Evolutionary conservation across 2,329 filamentous ascomycete species (phyloP), one percentile per base, ranked within the genome.

Genomic region (Venturia oleaginea): DNA sequence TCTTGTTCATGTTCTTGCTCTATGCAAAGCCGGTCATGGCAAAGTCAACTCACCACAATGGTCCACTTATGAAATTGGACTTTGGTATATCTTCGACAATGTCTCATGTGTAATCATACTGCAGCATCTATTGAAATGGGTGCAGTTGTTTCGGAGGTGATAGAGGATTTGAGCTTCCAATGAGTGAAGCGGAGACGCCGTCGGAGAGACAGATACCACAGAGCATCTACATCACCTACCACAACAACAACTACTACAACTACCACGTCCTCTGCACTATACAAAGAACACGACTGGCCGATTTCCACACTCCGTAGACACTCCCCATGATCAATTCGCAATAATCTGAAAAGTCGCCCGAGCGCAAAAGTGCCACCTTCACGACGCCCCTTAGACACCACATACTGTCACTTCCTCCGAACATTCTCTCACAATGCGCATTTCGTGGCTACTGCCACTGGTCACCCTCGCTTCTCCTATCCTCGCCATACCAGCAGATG

Each of bases 361-460:
- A 57, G 51, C 51, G 59, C 59, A 61, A 40, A n/a, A 17, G 42
- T 46, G 37, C 42, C 59, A 27, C 59, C 55, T 42, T 40, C 15
- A 42, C 42, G 34, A 61, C 11, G 10, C 34, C 59, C 59, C 59
- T 19, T 46, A 17, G 37, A 42, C 37, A 38, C 5, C n/a, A 32
- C 15, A 19, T 37, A 17, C 42, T 17, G 11, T 46, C 59, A 27
- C 59, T 42, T 61, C 15, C 30, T 7, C 38, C 34, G 5, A 32
- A 22, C 48, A 59, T 24, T 15, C 32, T 24, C 22, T 63, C 42
- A 62, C 43, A 19, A 64, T 64, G 63, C 51, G 64, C n/a, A 24
- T 63, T 22, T 65, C 64, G 34, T 64, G 63, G 54, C 40, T 64
- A 38, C 34, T 64, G 32, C 57, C 64, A 42, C 42, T 63, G 22